phyloP scores from a whole-genome alignment of 768 basidiomycete genomes.

The Trametes cingulata region DNA sequence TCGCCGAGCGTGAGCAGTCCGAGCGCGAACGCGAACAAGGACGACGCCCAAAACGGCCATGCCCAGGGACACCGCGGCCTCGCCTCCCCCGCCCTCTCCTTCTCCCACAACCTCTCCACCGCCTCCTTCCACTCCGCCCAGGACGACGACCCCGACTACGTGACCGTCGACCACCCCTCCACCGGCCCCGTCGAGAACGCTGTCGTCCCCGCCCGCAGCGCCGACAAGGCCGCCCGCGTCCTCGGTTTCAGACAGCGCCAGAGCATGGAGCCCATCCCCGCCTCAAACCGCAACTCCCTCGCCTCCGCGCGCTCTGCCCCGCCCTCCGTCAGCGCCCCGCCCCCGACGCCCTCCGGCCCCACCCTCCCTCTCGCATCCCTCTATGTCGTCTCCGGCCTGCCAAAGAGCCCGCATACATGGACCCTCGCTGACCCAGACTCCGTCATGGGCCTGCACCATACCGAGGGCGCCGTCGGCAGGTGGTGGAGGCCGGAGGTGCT shows the following conservation, averaged over 20 bases:
- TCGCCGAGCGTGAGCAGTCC: not conserved
- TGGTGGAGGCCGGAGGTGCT: conserved; percentile 94
- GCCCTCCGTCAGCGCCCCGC: conserved; percentile 46
- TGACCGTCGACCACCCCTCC: conserved; percentile 45
- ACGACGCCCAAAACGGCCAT: conserved; percentile 35
- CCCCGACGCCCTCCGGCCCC: conserved; percentile 62
- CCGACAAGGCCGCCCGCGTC: conserved; percentile 77
- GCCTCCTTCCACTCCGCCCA: conserved; percentile 21
- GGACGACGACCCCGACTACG: conserved; percentile 66
- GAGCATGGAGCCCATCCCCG: conserved; percentile 86
- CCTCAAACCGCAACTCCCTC: conserved; percentile 71
- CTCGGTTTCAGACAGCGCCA: conserved; percentile 73
- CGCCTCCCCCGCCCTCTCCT: conserved; percentile 17
- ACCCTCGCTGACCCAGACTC: conserved; percentile 84
- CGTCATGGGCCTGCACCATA: conserved; percentile 77
- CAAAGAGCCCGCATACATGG: conserved; percentile 90
- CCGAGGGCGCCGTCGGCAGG: conserved; percentile 80
- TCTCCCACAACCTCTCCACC: conserved; percentile 18
- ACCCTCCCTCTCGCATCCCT: conserved; percentile 79
- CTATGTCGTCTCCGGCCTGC: conserved; percentile 86
- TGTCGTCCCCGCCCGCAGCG: conserved; percentile 40
- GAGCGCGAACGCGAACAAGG: conserved; percentile 7
- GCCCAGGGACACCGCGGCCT: conserved; percentile 20
- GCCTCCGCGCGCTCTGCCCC: conserved; percentile 68
- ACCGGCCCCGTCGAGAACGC: conserved; percentile 29